Percentiles rank a stretch among this genome's conserved stretches.
phyloP scores from a whole-genome alignment of 208 protist genomes.

The Leishmania tropica region DNA sequence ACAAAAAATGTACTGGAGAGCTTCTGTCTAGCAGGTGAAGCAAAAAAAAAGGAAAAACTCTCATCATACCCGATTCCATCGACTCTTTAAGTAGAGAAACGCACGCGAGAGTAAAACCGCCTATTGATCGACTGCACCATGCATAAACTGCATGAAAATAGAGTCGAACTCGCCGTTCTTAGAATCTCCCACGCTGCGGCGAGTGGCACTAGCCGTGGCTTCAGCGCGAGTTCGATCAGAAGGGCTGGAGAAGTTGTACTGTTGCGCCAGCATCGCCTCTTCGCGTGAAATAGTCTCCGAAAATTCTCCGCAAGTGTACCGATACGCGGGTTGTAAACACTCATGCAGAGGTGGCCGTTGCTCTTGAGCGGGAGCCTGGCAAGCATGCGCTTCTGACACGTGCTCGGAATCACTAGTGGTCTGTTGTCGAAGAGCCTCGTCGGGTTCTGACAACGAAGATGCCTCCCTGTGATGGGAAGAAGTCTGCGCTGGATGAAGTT shows the following conservation, averaged over 20 bases:
- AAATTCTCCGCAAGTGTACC: conserved; percentile 27
- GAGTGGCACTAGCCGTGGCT: conserved; percentile 10
- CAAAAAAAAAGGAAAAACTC: conserved; percentile 11
- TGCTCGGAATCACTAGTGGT: neutral
- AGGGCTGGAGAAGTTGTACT: conserved; percentile 31
- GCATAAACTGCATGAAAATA: conserved; percentile 32
- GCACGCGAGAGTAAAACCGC: neutral
- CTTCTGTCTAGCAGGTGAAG: neutral
- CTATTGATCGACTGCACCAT: conserved; percentile 1
- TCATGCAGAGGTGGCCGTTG: neutral
- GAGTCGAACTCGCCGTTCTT: conserved; percentile 25
- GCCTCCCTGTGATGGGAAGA: neutral
- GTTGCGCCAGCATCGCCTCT: conserved; percentile 27
- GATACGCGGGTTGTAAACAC: conserved; percentile 19
- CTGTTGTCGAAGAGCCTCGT: conserved; percentile 14
- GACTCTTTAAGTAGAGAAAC: neutral
- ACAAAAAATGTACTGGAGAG: neutral
- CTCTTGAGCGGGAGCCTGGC: neutral
- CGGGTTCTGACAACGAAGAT: conserved; percentile 10
- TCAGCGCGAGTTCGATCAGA: conserved; percentile 21
- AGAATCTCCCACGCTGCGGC: neutral
- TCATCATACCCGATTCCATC: neutral
- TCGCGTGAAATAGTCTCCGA: conserved; percentile 30
- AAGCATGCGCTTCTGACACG: neutral
- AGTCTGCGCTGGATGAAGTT: neutral